phyloP scores from a whole-genome alignment of 176 grass and related monocot genomes.

The Thalia dealbata region DNA sequence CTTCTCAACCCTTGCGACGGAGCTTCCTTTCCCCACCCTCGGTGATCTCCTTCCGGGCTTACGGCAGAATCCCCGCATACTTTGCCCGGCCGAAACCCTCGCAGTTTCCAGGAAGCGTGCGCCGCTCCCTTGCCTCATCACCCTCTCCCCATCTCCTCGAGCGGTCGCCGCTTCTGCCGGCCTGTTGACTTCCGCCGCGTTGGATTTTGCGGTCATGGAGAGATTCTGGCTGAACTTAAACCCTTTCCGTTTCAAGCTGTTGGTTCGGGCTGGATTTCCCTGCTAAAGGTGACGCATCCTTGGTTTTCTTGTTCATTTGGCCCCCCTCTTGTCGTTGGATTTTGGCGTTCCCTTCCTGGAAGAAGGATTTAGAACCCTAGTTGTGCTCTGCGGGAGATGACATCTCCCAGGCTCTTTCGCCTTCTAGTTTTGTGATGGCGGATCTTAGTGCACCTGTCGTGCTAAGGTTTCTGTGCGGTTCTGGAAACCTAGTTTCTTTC shows the following conservation, averaged over 20 bases:
- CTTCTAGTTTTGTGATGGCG: neutral
- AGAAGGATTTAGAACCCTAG: neutral
- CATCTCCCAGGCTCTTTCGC: too few species aligned
- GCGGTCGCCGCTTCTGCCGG: neutral
- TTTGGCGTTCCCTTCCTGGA: neutral
- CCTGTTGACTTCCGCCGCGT: neutral
- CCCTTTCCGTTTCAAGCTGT: conserved; percentile 76
- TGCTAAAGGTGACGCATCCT: neutral
- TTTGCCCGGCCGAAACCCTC: neutral
- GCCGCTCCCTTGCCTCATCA: too few species aligned
- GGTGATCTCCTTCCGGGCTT: neutral
- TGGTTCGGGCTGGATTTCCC: conserved; percentile 22
- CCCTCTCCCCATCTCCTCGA: too few species aligned
- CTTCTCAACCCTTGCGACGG: neutral
- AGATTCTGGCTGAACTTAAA: conserved; percentile 69
- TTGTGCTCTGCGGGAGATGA: neutral
- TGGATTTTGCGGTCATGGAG: conserved; percentile 35
- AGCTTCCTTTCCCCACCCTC: neutral
- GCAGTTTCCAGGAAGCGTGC: neutral
- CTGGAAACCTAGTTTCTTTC: neutral
- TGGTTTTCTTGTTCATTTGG: neutral
- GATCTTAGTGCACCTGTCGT: neutral
- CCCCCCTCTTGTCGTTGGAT: neutral
- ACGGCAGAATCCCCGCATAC: neutral
- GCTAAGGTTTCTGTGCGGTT: conserved; percentile 6